Base-by-base conservation (phyloP, 345 rosid genomes). In the Pugionium cornutum region DNA sequence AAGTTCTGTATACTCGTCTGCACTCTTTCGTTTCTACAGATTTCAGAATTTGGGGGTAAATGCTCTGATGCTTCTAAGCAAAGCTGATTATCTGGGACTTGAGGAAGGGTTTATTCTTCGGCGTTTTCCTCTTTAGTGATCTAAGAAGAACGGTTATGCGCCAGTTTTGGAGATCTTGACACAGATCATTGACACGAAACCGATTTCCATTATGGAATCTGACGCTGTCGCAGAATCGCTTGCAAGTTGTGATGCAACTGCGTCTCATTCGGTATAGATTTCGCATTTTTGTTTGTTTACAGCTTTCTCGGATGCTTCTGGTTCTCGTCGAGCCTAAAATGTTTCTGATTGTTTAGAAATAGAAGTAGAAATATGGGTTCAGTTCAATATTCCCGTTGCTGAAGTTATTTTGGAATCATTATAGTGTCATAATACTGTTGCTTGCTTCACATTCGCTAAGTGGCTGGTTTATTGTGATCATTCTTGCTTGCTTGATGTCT, bases 181-280 rank as follows among this genome's bases (percentile, higher is more conserved):
- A 30, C 63, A 37, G 58, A 73, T 73, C 76, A 62, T 32, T 40
- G 25, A 45, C 11, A 42, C 53, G 39, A 55, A 42, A 57, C 7
- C 66, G 35, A 62, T 53, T 53, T 18, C 8, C 28, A 6, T 56
- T 11, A 72, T 72, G 76, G 76, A 72, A 53, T 59, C 66, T 49
- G 18, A 18, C 40, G 8, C 65, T 58, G 8, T 68, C 33, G 42
- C 58, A 6, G 51, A 26, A 29, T 67, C 68, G 55, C 1, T 62
- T 73, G 0, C 67, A 34, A 57, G 59, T 51, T 64, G 65, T 40
- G 65, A 72, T 57, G 46, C 46, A 36, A 52, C 56, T 65, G 51
- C 68, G 40, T 66, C 73, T 51, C 72, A 67, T 48, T 54, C 53
- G 68, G 77, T 67, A 73, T 11, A 40, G 58, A 29, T 66, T 66